These are phyloP conservation scores for Dimocarpus longan DNA, from an alignment of 345 rosid species.

Conservation along the genomic window DNA sequence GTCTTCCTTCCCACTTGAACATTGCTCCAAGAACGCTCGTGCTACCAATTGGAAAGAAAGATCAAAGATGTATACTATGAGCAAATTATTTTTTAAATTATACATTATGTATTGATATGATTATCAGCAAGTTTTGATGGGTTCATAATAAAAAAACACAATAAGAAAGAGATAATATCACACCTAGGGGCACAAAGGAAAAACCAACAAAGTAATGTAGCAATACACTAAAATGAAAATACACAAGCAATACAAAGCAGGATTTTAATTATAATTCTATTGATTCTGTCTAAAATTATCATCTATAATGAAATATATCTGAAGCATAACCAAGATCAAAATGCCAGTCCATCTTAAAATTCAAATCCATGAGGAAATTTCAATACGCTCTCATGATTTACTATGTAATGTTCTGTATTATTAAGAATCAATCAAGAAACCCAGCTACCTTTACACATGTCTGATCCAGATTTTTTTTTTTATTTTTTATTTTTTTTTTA, in stretches of 20 bases:
- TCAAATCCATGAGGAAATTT: neutral
- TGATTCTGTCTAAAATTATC: neutral
- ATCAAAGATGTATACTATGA: slow-evolving; percentile 21
- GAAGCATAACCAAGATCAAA: neutral
- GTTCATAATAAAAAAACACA: neutral
- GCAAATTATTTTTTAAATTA: slow-evolving; percentile 12
- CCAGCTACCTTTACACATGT: neutral
- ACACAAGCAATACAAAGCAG: neutral
- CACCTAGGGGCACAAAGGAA: neutral
- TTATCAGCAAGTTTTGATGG: neutral
- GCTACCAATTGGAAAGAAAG: slow-evolving; percentile 53
- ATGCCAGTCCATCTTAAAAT: neutral
- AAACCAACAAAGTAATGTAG: neutral
- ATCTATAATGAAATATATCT: neutral
- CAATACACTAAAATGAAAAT: neutral
- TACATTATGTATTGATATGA: neutral
- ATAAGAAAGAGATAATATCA: neutral
- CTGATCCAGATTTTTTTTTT: neutral
- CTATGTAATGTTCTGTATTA: neutral
- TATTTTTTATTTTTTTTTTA: too few relatives aligned
- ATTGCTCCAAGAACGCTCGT: slow-evolving; percentile 65
- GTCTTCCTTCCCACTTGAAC: slow-evolving; percentile 53
- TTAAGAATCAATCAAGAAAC: neutral
- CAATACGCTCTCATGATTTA: neutral
- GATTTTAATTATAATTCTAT: neutral